These are phyloP conservation scores for Paramyrothecium roridum DNA, from an alignment of 2,329 filamentous ascomycete genomes.

Conservation along the genomic window DNA sequence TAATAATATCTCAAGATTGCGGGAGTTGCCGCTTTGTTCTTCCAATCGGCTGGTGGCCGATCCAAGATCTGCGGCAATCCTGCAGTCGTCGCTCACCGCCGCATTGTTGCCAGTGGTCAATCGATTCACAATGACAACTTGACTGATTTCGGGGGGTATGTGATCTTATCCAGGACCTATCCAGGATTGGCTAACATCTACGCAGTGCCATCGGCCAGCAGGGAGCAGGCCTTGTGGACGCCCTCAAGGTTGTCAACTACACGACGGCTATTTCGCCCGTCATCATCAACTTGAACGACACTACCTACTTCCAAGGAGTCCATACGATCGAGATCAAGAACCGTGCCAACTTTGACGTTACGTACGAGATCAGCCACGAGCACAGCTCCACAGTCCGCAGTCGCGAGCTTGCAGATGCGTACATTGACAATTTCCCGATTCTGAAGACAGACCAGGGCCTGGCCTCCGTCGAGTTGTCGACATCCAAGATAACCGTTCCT, in stretches of 20 bases:
- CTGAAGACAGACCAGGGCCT: not conserved
- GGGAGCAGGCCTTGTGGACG: slow-evolving; percentile 2
- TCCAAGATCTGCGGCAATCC: not conserved
- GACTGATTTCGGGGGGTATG: not conserved
- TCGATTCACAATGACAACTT: not conserved
- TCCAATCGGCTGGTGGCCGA: slow-evolving; percentile 1
- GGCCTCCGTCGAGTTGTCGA: not conserved
- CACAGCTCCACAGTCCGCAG: not conserved
- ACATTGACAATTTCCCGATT: not conserved
- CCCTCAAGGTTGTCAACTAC: slow-evolving; percentile 1
- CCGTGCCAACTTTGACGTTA: slow-evolving; percentile 1
- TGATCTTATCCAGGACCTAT: not conserved
- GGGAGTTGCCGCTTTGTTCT: slow-evolving; percentile 6
- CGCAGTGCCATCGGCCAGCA: slow-evolving; percentile 2
- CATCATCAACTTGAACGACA: slow-evolving; percentile 7
- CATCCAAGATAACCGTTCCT: not conserved
- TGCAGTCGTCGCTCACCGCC: not conserved
- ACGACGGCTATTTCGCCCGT: slow-evolving; percentile 3
- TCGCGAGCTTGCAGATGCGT: not conserved
- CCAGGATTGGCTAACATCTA: not conserved
- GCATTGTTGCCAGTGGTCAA: slow-evolving; percentile 1
- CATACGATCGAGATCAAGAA: slow-evolving; percentile 4
- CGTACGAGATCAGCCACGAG: slow-evolving; percentile 4
- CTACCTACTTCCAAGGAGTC: slow-evolving; percentile 3
- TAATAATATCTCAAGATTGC: not conserved